Conservation (phyloP, 176 grass and related monocot species). For the Oryza meridionalis region DNA sequence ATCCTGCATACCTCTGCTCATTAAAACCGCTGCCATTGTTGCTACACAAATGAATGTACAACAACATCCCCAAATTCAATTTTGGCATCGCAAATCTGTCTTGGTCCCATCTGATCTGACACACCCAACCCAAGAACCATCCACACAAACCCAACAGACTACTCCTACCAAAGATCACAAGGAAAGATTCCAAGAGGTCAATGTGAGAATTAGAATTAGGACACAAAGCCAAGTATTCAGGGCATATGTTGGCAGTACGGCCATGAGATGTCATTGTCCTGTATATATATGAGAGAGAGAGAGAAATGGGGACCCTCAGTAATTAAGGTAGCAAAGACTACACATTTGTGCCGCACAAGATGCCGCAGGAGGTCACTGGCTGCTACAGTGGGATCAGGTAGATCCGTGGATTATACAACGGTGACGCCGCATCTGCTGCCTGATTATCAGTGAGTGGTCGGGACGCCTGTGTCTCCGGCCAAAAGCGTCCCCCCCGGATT, state of each 20-base stretch:
- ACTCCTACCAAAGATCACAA: neutral
- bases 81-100: neutral
- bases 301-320: too few species aligned
- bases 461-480: constrained; percentile 13
- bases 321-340: neutral
- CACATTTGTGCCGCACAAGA: constrained; percentile 16
- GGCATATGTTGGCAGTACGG: constrained; percentile 13
- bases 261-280: constrained; percentile 41
- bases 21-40: neutral
- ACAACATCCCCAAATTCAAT: neutral
- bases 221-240: constrained; percentile 1
- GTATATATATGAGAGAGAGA: neutral
- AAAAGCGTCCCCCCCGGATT: constrained; percentile 32
- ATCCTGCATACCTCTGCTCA: neutral
- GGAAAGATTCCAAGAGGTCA: constrained; percentile 36
- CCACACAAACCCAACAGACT: neutral
- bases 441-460: neutral
- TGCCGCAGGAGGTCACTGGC: neutral
- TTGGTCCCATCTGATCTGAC: neutral
- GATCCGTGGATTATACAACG: neutral
- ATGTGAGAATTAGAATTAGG: neutral
- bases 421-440: constrained; percentile 39
- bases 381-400: constrained; percentile 23
- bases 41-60: neutral
- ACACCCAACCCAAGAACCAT: neutral